Base-by-base conservation (phyloP, 2,329 filamentous ascomycete species). In the Coniochaeta sp. region DNA sequence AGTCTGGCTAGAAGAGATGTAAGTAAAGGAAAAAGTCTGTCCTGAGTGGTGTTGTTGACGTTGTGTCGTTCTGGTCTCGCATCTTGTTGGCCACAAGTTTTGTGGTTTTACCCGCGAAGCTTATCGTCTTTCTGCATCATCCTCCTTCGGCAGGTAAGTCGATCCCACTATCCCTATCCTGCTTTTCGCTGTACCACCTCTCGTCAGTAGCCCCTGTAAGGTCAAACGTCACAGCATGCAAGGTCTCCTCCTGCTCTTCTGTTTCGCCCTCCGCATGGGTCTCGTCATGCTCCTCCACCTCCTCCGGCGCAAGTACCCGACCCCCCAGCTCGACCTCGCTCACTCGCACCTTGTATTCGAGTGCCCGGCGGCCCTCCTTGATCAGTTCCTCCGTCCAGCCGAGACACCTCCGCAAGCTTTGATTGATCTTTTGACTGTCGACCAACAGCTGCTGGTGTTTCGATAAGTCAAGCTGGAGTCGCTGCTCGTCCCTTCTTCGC, bases 381-480 rank as follows among this genome's bases (percentile, higher is more conserved):
- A 99, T 96, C 52, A 99, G 81, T 64, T 90, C 88, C 70, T 99
- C 93, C 0, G 93, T 96, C 84, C 91, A 93, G 65, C 87, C 87
- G 36, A 97, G 81, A 72, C 95, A 99, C 56, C 91, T 84, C 72
- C 91, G 96, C 54, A 99, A 82, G 71, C 90, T 96, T 72, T 96
- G 90, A 70, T 97, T 98, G 80, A 98, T 92, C 76, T 92, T 96
- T 69, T 97, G 92, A 66, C 89, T 95, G 71, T 96, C 93, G 43
- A 92, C 79, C 9, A 99, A 83, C 1, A 98, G 79, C 69, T 96
- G 89, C 65, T 92, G 90, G 71, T 99, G 95, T 70, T 93, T 93
- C 3, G 87, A 83, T 0, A 99, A 81, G 72, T 99, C 95, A 5
- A 92, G 81, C 66, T 89, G 85, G n/a, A 98, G 79, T 33, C 91